A percentile compares a stretch with the other conserved stretches of the same genome.
Conservation (phyloP, 2,329 filamentous ascomycete genomes). For the Sarocladium strictum region DNA sequence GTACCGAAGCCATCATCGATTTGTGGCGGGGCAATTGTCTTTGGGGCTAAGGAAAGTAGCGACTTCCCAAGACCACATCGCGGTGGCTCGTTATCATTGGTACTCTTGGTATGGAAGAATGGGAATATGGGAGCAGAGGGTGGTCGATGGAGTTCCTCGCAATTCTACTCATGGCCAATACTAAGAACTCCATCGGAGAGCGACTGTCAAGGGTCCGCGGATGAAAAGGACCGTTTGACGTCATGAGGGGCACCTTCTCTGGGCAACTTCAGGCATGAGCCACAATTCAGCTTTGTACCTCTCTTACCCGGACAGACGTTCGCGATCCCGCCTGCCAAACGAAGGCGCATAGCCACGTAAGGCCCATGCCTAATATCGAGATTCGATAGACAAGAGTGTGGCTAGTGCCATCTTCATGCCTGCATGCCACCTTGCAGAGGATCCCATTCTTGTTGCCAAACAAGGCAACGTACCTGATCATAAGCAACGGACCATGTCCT, state of each 20-base stretch:
- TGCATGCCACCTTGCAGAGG: not conserved
- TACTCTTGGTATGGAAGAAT: not conserved
- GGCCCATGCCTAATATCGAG: not conserved
- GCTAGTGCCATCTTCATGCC: not conserved
- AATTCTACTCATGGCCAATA: no score
- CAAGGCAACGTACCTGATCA: slow-evolving; percentile 1
- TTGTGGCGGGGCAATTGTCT: not conserved
- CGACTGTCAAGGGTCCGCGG: not conserved
- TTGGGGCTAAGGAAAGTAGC: not conserved
- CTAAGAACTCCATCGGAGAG: not conserved
- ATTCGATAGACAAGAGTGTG: slow-evolving; percentile 1
- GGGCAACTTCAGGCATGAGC: not conserved
- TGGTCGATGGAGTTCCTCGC: no score
- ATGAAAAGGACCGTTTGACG: not conserved
- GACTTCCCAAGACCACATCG: not conserved
- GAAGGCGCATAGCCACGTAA: not conserved
- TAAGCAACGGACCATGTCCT: slow-evolving; percentile 7
- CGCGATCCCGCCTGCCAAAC: slow-evolving; percentile 9
- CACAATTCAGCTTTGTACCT: not conserved
- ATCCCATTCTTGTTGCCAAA: not conserved
- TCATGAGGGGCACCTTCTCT: slow-evolving; percentile 5
- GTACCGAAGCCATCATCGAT: not conserved
- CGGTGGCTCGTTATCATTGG: not conserved
- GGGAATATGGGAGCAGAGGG: no score
- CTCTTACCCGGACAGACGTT: not conserved